Percentiles rank a stretch among this genome's conserved stretches.
phyloP scores from a whole-genome alignment of 2,329 filamentous ascomycete genomes.

The Botrytis fabae region DNA sequence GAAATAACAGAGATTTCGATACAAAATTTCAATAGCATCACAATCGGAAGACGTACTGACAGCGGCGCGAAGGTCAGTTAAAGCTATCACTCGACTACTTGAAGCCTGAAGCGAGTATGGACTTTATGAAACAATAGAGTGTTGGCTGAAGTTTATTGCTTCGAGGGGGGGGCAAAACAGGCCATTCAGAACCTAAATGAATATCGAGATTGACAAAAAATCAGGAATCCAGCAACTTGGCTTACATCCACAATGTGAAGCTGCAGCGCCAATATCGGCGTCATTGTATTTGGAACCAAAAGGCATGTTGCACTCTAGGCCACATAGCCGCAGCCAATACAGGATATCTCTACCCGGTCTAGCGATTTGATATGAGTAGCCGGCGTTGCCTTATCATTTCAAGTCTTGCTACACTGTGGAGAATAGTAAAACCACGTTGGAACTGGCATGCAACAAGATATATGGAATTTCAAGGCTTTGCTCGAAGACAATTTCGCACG shows the following conservation, averaged over 20 bases:
- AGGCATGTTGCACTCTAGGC: background rate
- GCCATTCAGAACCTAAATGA: background rate
- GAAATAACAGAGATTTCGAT: background rate
- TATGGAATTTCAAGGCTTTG: background rate
- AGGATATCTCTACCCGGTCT: background rate
- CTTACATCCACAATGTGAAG: background rate
- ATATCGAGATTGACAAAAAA: background rate
- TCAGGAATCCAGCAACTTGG: background rate
- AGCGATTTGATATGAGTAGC: background rate
- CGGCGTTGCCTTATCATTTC: background rate
- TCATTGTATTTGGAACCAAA: background rate
- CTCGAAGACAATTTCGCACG: background rate
- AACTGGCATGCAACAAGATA: background rate
- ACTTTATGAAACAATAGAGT: background rate
- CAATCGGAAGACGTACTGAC: background rate
- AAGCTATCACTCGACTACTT: background rate
- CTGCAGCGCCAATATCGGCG: background rate
- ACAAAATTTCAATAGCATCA: background rate
- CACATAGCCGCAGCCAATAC: background rate
- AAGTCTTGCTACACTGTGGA: background rate
- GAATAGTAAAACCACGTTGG: background rate
- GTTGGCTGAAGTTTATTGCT: background rate
- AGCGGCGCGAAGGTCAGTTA: background rate
- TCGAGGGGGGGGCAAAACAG: too few relatives aligned
- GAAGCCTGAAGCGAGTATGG: background rate